These are phyloP conservation scores for Austroboletus novae-zelandiae DNA, from an alignment of 1,284 basidiomycete species.

Conservation along the genomic window DNA sequence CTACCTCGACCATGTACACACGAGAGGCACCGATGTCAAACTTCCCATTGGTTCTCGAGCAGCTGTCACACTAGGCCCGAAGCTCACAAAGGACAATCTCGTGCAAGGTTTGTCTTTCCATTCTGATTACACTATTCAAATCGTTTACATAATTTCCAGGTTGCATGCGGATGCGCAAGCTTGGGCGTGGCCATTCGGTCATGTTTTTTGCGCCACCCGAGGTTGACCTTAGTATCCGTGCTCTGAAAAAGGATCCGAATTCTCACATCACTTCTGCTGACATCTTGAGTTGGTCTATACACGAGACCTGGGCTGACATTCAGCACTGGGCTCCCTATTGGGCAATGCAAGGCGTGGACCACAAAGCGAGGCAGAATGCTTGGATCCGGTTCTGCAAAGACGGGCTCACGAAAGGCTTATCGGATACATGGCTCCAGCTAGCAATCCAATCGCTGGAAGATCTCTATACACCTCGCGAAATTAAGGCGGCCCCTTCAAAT, in stretches of 20 bases:
- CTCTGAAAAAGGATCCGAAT: constrained; percentile 5
- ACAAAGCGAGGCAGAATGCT: too few relatives aligned
- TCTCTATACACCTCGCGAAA: not conserved
- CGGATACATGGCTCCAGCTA: constrained; percentile 32
- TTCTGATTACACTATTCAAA: too few relatives aligned
- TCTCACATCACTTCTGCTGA: constrained; percentile 28
- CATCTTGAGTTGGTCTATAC: constrained; percentile 43
- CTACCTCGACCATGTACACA: not conserved
- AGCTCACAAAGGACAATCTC: not conserved
- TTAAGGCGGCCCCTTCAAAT: too few relatives aligned
- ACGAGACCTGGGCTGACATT: constrained; percentile 42
- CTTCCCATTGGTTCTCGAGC: not conserved
- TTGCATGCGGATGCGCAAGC: constrained; percentile 47
- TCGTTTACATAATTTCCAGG: constrained; percentile 21
- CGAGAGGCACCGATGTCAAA: not conserved
- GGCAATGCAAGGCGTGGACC: too few relatives aligned
- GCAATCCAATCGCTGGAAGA: constrained; percentile 28
- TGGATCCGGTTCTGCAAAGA: constrained; percentile 5
- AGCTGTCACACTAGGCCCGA: not conserved
- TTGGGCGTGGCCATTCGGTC: constrained; percentile 46
- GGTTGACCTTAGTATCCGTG: constrained; percentile 39
- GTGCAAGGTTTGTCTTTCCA: not conserved
- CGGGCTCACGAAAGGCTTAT: constrained; percentile 11
- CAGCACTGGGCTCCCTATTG: constrained; percentile 30
- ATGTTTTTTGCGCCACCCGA: constrained; percentile 48